Base-by-base conservation (phyloP, 2,329 filamentous ascomycete species). In the Pseudogymnoascus sp. region DNA sequence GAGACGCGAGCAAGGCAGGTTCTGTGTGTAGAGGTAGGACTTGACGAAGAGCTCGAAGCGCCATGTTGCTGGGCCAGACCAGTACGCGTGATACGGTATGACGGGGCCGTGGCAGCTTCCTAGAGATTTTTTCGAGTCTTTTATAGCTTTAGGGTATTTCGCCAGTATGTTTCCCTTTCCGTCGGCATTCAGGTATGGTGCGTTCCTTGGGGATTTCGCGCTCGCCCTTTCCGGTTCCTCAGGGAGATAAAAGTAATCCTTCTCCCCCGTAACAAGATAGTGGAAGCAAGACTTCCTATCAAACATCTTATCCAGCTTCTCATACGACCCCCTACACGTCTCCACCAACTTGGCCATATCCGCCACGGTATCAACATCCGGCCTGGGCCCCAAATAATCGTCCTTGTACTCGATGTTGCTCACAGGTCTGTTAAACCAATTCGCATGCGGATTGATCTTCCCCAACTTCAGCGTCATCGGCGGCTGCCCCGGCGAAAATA, bases 11-110 rank as follows among this genome's bases (percentile, higher is more conserved):
- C 81, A 84, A 8, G 81, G 78, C 25, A 83, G 71, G 64, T 83
- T 83, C 65, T 84, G 81, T 0, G 81, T 83, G 69, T 83, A 79
- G 0, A 84, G 76, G 68, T 83, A 81, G 62, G 78, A 79, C 73
- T 84, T 84, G 73, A 83, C 73, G 67, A 84, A 83, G 31, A 80
- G 73, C 67, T 83, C 81, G 44, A 83, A 79, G 47, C 81, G 75
- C 81, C 81, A 84, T 3, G 80, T 83, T 3, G 81, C 80, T 7
- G 80, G 78, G 3, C 81, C 81, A 6, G 80, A 81, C 81, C 81
- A 83, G 75, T 83, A 83, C 28, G 79, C 77, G 67, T 84, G 81
- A 61, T 80, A 83, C 3, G 80, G 80, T 31, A 82, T 76, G 66
- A 83, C 80, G n/a, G 81, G 80, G 1, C 81, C 81, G 44, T 80